A percentile compares a stretch with the other conserved stretches of the same genome.
These are phyloP conservation scores for Phaeosphaeriaceae sp. DNA, from an alignment of 2,329 filamentous ascomycete genomes.

Conservation along the genomic window DNA sequence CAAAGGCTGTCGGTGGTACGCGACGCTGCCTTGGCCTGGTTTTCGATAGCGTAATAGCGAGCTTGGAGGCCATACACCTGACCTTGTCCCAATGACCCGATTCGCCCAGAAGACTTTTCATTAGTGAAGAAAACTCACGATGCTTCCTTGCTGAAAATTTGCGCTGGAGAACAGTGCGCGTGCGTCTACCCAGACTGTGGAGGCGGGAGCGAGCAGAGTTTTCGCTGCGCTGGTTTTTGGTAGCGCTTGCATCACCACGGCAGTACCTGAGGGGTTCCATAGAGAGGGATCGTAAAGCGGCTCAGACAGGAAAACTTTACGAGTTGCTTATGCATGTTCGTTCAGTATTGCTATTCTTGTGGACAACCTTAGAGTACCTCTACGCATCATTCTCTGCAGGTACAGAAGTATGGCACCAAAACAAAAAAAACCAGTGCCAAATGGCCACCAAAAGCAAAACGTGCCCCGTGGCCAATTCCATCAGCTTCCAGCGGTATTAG, in stretches of 20 bases:
- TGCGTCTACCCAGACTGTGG: neutral
- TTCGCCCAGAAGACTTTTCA: conserved; percentile 10
- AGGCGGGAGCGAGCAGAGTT: conserved; percentile 9
- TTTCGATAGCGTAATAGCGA: conserved; percentile 41
- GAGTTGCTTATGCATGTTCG: neutral
- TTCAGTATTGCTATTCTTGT: neutral
- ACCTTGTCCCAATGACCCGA: conserved; percentile 15
- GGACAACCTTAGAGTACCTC: neutral
- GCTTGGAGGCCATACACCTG: conserved; percentile 31
- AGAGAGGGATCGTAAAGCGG: no score
- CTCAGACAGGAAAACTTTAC: neutral
- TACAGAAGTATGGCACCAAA: no score
- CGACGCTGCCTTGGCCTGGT: conserved; percentile 22
- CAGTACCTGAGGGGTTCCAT: neutral
- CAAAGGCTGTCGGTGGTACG: conserved; percentile 26
- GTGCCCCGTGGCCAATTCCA: neutral
- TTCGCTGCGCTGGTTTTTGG: no score
- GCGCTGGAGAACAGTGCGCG: conserved; percentile 4
- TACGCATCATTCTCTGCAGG: conserved; percentile 5
- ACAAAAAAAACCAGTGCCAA: no score
- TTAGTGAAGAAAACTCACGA: conserved; percentile 25
- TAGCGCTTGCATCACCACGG: neutral
- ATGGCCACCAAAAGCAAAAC: conserved; percentile 2
- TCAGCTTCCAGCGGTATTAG: neutral
- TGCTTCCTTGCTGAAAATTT: conserved; percentile 3